Evolutionary conservation across 176 grass and related monocot genomes (phyloP), one percentile per base, ranked within the genome.

Genomic region (Phoenix roebelenii): DNA sequence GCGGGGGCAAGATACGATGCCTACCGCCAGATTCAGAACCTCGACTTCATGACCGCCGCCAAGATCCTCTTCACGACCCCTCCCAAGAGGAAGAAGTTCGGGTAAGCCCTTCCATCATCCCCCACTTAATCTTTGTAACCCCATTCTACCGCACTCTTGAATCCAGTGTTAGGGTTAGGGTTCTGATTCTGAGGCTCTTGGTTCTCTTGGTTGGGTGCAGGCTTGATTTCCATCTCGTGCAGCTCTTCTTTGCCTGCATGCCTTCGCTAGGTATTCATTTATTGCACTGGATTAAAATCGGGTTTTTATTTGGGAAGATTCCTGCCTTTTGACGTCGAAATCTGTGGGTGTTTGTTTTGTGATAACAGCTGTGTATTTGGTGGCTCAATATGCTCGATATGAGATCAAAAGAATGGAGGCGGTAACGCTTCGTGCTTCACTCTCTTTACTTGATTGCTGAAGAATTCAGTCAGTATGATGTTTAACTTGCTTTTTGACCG

Each of bases 191-290:
- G 20, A 22, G 30, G 32, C 22, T 74, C 4, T 54, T 44, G 51
- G 29, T 19, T 18, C 15, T 24, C 5, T 67, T 56, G 51, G 22
- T 51, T 29, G 65, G 49, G 18, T 69, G 73, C 77, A 89, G 90
- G 70, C 60, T 95, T 66, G 90, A 95, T 66, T 95, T 95, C 76
- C 90, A 95, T 72, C 73, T 95, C 66, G 90, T 95, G 72, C 90
- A 95, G 61, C 80, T 95, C 22, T 95, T 95, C 80, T 95, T 95
- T 66, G 86, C 59, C 53, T 95, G 86, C 69, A 67, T 96, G 74
- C 91, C 91, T 54, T 96, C 91, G 28, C 68, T 96, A 90, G 91
- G 91, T 96, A 77, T 30, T 18, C 35, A 39, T 65, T 61, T 55
- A 4, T 32, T 72, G 30, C 54, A 14, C 7, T 10, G 35, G 35